phyloP scores from a whole-genome alignment of 139 green algal species.

The Eudorina sp. region DNA sequence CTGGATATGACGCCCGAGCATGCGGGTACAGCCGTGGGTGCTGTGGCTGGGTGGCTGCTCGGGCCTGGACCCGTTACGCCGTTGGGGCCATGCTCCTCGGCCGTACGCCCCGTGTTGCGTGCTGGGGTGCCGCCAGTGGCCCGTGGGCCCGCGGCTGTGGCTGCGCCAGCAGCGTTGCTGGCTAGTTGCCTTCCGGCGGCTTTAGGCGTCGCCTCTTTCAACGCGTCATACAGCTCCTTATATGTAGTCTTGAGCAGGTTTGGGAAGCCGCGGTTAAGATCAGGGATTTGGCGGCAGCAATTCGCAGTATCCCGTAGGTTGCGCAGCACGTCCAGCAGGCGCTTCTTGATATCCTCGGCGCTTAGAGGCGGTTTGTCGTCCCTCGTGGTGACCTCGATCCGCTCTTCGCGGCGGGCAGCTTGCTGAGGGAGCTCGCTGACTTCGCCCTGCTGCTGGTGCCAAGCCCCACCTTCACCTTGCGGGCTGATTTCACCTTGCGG shows the following conservation, averaged over 20 bases:
- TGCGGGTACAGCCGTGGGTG: not conserved
- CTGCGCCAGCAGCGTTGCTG: not conserved
- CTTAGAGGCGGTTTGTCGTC: not conserved
- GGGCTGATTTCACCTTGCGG: no score
- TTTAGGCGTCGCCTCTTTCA: not conserved
- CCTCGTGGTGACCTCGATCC: no score
- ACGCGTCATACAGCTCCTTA: slow-evolving; percentile 12
- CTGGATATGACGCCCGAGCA: not conserved
- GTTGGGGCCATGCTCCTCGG: not conserved
- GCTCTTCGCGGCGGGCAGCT: no score
- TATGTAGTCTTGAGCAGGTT: not conserved
- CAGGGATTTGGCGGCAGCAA: slow-evolving; percentile 3
- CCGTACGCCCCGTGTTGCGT: not conserved
- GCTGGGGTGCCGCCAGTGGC: not conserved
- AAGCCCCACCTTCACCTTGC: no score
- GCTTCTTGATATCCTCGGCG: not conserved
- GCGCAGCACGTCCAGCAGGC: slow-evolving; percentile 9
- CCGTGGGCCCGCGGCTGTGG: not conserved
- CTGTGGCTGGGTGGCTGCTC: not conserved
- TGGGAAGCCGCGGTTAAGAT: not conserved
- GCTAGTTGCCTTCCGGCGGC: not conserved
- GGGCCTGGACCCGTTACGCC: no score
- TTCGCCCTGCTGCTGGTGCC: no score
- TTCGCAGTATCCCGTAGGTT: slow-evolving; percentile 7
- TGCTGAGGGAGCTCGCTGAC: no score